Percentiles rank a stretch among this genome's conserved stretches.
phyloP scores from a whole-genome alignment of 345 rosid genomes.

The Raphanus raphanistrum region DNA sequence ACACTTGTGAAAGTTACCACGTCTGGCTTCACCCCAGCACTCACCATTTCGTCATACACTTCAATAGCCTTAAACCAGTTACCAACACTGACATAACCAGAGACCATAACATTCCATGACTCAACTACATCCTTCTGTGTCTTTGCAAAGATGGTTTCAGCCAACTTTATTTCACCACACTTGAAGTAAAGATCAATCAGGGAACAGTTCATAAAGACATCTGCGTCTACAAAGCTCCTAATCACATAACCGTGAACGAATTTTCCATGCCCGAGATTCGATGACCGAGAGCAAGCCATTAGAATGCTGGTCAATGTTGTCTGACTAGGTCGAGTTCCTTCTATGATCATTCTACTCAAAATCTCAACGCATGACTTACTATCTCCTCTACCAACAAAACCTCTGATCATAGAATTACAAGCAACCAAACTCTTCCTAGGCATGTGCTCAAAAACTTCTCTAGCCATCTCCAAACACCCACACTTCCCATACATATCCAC shows the following conservation, averaged over 20 bases:
- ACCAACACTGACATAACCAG: conserved; percentile 55
- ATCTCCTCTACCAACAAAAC: conserved; percentile 50
- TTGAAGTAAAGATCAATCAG: conserved; percentile 66
- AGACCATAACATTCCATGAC: conserved; percentile 71
- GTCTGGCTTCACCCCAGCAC: conserved; percentile 53
- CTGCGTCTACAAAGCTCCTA: conserved; percentile 43
- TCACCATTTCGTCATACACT: conserved; percentile 47
- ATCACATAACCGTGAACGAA: conserved; percentile 54
- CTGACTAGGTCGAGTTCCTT: conserved; percentile 51
- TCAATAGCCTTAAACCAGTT: conserved; percentile 53
- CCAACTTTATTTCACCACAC: conserved; percentile 52
- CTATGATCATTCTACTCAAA: conserved; percentile 54
- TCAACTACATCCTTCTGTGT: conserved; percentile 34
- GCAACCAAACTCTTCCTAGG: conserved; percentile 51
- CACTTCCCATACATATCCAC: conserved; percentile 75
- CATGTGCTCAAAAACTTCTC: conserved; percentile 52
- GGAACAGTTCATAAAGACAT: conserved; percentile 43
- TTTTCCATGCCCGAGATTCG: conserved; percentile 54
- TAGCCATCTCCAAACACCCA: conserved; percentile 58
- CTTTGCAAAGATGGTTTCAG: conserved; percentile 52
- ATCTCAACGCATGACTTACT: conserved; percentile 52
- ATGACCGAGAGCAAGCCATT: conserved; percentile 61
- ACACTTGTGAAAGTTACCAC: conserved; percentile 57
- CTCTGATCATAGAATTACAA: conserved; percentile 68
- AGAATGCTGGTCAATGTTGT: conserved; percentile 60